Evolutionary conservation across 108 stramenopile species (phyloP).

Genomic region (Pseudonitzschia pungens): DNA sequence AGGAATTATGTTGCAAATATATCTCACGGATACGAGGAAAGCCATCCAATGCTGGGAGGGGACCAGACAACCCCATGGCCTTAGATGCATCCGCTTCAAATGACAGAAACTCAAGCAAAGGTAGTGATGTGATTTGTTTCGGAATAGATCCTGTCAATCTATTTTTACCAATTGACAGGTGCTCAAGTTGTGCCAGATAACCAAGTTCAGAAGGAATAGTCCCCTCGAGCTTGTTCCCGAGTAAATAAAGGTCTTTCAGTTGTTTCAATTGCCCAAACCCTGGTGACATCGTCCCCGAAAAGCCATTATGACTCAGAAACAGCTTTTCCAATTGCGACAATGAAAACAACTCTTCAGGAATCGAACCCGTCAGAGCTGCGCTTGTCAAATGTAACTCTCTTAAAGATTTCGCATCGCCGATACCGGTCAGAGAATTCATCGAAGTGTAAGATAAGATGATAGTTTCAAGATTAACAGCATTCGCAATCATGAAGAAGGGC

Average conservation of each 20-base stretch:
- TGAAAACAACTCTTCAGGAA: conserved; percentile 23
- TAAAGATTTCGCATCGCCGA: conserved; percentile 36
- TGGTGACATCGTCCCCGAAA: conserved; percentile 42
- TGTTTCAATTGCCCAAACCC: conserved; percentile 43
- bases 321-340: conserved; percentile 17
- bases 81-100: conserved; percentile 21
- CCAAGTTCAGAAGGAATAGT: conserved; percentile 52
- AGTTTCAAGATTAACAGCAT: conserved; percentile 63
- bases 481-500: conserved; percentile 54
- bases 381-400: conserved; percentile 42
- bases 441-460: conserved; percentile 63
- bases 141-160: conserved; percentile 45
- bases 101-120: conserved; percentile 43
- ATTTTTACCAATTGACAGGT: conserved; percentile 52
- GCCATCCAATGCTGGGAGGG: conserved; percentile 41
- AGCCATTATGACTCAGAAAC: conserved; percentile 53
- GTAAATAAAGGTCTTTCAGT: conserved; percentile 44
- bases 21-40: conserved; percentile 34
- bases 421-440: conserved; percentile 34
- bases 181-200: conserved; percentile 46
- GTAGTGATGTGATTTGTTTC: conserved; percentile 31
- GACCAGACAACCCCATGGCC: conserved; percentile 26
- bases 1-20: conserved; percentile 43
- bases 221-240: conserved; percentile 36
- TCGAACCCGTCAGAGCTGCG: conserved; percentile 31